Evolutionary conservation across 441 rosid species (phyloP).

Genomic region (Populus hybrid): DNA sequence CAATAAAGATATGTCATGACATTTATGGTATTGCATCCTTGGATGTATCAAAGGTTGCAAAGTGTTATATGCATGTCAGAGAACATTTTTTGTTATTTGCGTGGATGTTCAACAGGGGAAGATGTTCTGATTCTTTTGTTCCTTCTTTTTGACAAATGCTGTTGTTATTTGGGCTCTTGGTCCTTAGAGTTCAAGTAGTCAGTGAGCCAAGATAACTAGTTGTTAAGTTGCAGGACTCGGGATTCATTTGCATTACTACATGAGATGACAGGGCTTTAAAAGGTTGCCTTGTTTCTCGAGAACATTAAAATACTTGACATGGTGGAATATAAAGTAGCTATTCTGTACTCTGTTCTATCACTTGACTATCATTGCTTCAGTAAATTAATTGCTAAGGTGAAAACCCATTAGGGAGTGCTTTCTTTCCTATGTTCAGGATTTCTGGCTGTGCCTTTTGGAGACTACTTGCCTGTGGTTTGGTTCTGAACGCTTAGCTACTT

Average conservation of each 20-base stretch:
- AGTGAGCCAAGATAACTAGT: not conserved
- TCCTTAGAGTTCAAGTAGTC: not conserved
- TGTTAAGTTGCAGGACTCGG: not conserved
- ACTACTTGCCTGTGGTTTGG: constrained; percentile 2
- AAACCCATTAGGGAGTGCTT: not conserved
- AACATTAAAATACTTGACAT: not conserved
- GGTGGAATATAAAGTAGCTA: not conserved
- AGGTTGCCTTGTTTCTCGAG: not conserved
- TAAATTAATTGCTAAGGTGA: not conserved
- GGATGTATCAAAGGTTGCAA: not conserved
- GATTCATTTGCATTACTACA: not conserved
- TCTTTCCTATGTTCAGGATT: not conserved
- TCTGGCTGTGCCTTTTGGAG: not conserved
- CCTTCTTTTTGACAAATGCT: not conserved
- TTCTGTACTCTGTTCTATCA: not conserved
- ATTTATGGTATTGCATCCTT: not conserved
- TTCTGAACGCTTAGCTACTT: not conserved
- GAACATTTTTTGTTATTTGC: not conserved
- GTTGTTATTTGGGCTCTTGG: not conserved
- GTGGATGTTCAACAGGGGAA: not conserved
- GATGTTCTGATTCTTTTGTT: not conserved
- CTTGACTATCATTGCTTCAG: not conserved
- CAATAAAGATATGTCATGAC: not conserved
- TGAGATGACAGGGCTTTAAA: not conserved
- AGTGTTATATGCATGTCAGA: not conserved